phyloP scores from a whole-genome alignment of 345 rosid genomes.

The Stellera chamaejasme region DNA sequence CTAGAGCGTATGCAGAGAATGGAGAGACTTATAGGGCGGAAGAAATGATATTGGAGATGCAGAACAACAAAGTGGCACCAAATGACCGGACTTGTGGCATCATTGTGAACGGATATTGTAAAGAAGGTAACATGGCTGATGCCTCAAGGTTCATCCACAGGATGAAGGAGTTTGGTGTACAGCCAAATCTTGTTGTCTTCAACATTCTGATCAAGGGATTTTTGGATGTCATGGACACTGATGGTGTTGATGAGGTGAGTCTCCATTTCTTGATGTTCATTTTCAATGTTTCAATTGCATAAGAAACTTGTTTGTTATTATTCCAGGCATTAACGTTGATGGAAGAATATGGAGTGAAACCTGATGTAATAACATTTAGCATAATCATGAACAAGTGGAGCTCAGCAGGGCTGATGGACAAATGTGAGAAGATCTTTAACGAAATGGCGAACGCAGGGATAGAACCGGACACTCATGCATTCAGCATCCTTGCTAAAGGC shows the following conservation, averaged over 20 bases:
- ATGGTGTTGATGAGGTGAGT: slow-evolving; percentile 79
- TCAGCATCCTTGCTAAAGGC: slow-evolving; percentile 83
- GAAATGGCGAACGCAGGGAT: slow-evolving; percentile 73
- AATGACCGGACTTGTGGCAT: slow-evolving; percentile 81
- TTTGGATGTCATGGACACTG: slow-evolving; percentile 44
- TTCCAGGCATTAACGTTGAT: slow-evolving; percentile 54
- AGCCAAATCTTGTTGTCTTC: slow-evolving; percentile 77
- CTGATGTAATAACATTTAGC: slow-evolving; percentile 85
- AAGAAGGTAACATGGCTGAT: slow-evolving; percentile 72
- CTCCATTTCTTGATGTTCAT: neutral
- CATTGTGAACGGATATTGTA: slow-evolving; percentile 71
- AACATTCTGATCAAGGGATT: slow-evolving; percentile 83
- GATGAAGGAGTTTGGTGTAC: slow-evolving; percentile 80
- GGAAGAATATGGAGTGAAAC: slow-evolving; percentile 64
- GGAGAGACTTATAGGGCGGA: slow-evolving; percentile 63
- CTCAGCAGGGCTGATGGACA: slow-evolving; percentile 74
- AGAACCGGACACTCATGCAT: slow-evolving; percentile 70
- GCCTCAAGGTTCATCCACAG: slow-evolving; percentile 65
- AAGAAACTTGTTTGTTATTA: neutral
- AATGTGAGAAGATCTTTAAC: slow-evolving; percentile 68
- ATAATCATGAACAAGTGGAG: slow-evolving; percentile 93
- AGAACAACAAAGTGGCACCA: slow-evolving; percentile 47
- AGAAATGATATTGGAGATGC: slow-evolving; percentile 67
- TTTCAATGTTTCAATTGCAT: neutral
- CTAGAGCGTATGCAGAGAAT: slow-evolving; percentile 58